Evolutionary conservation across 169 alveolate genomes (phyloP).

Genomic region (Eimeria praecox): DNA sequence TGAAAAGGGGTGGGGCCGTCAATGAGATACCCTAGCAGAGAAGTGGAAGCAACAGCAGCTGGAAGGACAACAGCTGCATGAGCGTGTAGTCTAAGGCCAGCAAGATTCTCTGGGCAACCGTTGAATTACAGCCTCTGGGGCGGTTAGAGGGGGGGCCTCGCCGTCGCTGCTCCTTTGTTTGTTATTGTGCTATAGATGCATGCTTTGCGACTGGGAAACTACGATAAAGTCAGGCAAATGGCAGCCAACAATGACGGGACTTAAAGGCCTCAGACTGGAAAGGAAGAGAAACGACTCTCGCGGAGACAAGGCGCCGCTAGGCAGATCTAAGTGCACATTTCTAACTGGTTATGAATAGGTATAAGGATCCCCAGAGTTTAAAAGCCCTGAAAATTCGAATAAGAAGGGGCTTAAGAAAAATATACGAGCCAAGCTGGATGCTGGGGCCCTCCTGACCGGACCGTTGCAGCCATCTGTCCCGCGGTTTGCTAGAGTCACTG

Average conservation of each 20-base stretch:
- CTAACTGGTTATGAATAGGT: background rate
- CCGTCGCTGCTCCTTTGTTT: background rate
- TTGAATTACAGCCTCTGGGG: background rate
- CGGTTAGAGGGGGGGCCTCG: background rate
- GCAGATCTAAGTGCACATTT: background rate
- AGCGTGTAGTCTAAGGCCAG: background rate
- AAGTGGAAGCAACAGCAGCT: background rate
- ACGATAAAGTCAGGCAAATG: background rate
- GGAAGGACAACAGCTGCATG: background rate
- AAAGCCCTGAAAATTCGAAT: background rate
- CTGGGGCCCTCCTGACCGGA: slow-evolving; percentile 48
- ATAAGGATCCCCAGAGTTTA: background rate
- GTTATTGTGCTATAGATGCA: background rate
- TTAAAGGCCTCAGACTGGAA: background rate
- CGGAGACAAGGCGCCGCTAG: background rate
- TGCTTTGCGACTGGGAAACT: background rate
- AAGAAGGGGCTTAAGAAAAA: background rate
- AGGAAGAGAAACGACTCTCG: background rate
- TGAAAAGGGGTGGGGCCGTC: background rate
- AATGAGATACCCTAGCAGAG: background rate
- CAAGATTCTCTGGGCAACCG: background rate
- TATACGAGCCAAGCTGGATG: background rate
- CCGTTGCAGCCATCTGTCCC: background rate
- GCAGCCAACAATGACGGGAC: background rate
- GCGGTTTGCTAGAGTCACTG: background rate